Evolutionary conservation across 2,329 filamentous ascomycete genomes (phyloP).

Genomic region (Fusarium goolgardi): DNA sequence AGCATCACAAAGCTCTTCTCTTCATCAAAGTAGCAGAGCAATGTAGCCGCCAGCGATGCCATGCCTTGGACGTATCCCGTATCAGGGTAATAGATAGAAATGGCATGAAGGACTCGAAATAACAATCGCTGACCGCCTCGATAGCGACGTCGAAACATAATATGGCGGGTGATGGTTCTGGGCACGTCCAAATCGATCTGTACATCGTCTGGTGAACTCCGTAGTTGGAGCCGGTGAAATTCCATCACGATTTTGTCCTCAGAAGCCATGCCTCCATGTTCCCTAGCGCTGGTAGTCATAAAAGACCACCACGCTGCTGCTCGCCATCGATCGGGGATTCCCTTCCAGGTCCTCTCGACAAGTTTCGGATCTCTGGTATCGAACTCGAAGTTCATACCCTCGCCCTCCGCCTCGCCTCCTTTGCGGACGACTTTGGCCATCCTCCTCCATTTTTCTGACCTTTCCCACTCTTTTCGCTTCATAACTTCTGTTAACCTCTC

Average conservation of each 20-base stretch:
- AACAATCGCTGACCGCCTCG: constrained; percentile 90
- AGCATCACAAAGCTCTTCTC: constrained; percentile 96
- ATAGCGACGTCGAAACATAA: constrained; percentile 96
- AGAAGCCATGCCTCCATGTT: constrained; percentile 66
- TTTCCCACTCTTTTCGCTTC: constrained; percentile 71
- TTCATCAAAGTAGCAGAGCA: constrained; percentile 97
- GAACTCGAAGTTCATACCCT: constrained; percentile 76
- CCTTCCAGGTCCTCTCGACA: constrained; percentile 94
- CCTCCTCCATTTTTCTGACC: constrained; percentile 74
- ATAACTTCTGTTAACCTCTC: constrained; percentile 65
- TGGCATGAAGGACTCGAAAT: constrained; percentile 90
- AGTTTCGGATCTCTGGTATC: constrained; percentile 86
- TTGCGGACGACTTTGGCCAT: constrained; percentile 70
- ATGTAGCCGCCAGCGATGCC: constrained; percentile 90
- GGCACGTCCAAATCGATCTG: constrained; percentile 98
- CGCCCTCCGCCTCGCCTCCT: constrained; percentile 64
- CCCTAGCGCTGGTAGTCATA: constrained; percentile 79
- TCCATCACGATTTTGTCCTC: constrained; percentile 78
- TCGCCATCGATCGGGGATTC: constrained; percentile 96
- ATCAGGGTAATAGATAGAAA: constrained; percentile 90
- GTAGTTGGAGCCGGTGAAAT: constrained; percentile 78
- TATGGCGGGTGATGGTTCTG: constrained; percentile 91
- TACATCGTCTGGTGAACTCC: constrained; percentile 87
- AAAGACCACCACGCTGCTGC: constrained; percentile 96
- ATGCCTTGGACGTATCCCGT: constrained; percentile 98